Conservation (phyloP, 1,284 basidiomycete species). For the Ustilago curta region DNA sequence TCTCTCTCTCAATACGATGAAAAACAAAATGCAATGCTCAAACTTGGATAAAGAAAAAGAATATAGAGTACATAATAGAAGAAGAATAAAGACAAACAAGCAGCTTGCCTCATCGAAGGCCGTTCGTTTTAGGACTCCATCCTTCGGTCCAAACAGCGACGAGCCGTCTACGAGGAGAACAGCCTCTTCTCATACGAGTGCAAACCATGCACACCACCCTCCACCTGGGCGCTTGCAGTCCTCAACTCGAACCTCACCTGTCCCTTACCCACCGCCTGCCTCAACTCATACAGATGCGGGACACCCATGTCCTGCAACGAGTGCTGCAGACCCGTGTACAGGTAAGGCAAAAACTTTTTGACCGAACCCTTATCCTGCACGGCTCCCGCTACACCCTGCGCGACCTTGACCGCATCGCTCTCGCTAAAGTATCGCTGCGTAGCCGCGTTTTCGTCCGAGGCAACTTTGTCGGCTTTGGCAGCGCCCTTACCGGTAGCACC, state of each 20-base stretch:
- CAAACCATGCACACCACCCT: slow-evolving; percentile 90
- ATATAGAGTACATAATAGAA: too few relatives aligned
- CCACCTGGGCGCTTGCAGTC: slow-evolving; percentile 93
- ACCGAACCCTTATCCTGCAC: slow-evolving; percentile 97
- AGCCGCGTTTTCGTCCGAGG: slow-evolving; percentile 81
- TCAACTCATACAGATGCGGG: slow-evolving; percentile 76
- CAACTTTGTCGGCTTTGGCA: slow-evolving; percentile 72
- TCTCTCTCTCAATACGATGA: neutral
- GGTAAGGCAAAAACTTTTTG: slow-evolving; percentile 86
- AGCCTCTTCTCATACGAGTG: slow-evolving; percentile 75
- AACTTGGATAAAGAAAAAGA: too few relatives aligned
- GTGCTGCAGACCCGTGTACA: slow-evolving; percentile 92
- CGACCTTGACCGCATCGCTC: slow-evolving; percentile 92
- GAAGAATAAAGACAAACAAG: too few relatives aligned
- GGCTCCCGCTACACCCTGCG: slow-evolving; percentile 90
- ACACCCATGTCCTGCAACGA: slow-evolving; percentile 95
- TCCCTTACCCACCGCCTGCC: slow-evolving; percentile 76
- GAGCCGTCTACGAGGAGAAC: slow-evolving; percentile 68
- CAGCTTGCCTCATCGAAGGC: too few relatives aligned
- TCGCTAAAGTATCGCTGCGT: slow-evolving; percentile 98
- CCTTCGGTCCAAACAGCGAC: neutral
- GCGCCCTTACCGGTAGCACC: slow-evolving; percentile 71
- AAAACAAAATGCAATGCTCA: neutral
- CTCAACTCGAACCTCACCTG: slow-evolving; percentile 90
- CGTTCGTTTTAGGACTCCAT: neutral